Evolutionary conservation across 2,329 filamentous ascomycete species (phyloP), one percentile per base, ranked within the genome.

Genomic region (Penicillium sp.): DNA sequence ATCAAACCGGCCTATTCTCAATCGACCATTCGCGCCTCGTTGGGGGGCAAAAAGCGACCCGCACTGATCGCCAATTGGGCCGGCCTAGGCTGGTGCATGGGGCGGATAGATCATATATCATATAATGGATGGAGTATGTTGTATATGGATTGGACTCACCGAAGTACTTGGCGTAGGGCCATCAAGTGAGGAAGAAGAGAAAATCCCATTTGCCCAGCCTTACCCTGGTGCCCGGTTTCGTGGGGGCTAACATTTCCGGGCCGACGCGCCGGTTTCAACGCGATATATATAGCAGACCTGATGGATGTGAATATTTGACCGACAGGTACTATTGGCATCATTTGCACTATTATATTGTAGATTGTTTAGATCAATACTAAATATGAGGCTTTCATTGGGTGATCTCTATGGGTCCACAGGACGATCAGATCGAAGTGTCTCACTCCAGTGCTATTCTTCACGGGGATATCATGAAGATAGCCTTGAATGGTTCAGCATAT

Each of bases 1-100:
- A 50, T 56, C 54, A 55, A 52, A 55, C 32, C 48, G 53, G 34
- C 48, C 37, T 45, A 18, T 56, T 56, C 24, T 51, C 31, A 56
- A 56, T 53, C 38, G 42, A 44, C 46, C 47, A 44, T 42, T 40
- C 14, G 22, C 22, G 16, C 20, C 26, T 53, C 38, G 38, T 42
- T 26, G 44, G 50, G 35, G 35, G 39, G 29, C 10, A 18, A 48
- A 51, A 24, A 31, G 42, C 20, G 48, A 37, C 24, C 48, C 48
- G 53, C 53, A n/a, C 40, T 35, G 53, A 55, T 51, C 39, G 35
- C 18, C 35, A 29, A 31, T 29, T 45, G 34, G 32, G 26, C 48
- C 39, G 49, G 49, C 20, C 49, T 51, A 43, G 39, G 10, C 49
- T 32, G 38, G 38, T 31, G 26, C 35, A 34, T 44, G 1, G n/a